These are phyloP conservation scores for Aristolochia contorta DNA, from an alignment of 164 flowering plant genomes.

Conservation along the genomic window DNA sequence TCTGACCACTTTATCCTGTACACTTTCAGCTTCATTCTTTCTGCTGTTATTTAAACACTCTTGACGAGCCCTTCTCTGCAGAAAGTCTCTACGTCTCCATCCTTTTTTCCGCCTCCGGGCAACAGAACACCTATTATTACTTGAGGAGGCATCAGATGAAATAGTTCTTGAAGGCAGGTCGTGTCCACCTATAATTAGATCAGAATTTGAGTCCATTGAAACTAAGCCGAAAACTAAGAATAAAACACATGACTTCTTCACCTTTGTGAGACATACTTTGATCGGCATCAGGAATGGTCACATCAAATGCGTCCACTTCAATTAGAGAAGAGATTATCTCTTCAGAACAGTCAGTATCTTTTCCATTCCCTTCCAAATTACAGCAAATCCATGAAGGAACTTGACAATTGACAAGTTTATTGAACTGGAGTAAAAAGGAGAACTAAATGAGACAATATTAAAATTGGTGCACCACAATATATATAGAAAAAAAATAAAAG, in stretches of 20 bases:
- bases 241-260: conserved; percentile 9
- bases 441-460: conserved; percentile 6
- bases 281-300: conserved; percentile 20
- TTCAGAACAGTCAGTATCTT: conserved; percentile 23
- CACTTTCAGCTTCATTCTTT: conserved; percentile 48
- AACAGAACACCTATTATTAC: conserved; percentile 32
- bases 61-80: conserved; percentile 77
- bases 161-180: conserved; percentile 20
- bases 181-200: conserved; percentile 29
- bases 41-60: conserved; percentile 65
- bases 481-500: background rate
- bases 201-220: background rate
- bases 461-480: conserved; percentile 19
- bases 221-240: background rate
- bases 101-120: conserved; percentile 41
- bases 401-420: conserved; percentile 51
- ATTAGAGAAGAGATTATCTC: conserved; percentile 40
- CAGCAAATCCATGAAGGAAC: conserved; percentile 88
- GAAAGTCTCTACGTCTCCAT: conserved; percentile 53
- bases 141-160: conserved; percentile 34
- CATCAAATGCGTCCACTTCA: conserved; percentile 73
- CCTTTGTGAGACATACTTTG: conserved; percentile 27
- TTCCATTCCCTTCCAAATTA: conserved; percentile 65
- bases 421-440: conserved; percentile 39
- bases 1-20: conserved; percentile 16